Conservation (phyloP, 352 stramenopile genomes). For the Phytophthora cactorum region DNA sequence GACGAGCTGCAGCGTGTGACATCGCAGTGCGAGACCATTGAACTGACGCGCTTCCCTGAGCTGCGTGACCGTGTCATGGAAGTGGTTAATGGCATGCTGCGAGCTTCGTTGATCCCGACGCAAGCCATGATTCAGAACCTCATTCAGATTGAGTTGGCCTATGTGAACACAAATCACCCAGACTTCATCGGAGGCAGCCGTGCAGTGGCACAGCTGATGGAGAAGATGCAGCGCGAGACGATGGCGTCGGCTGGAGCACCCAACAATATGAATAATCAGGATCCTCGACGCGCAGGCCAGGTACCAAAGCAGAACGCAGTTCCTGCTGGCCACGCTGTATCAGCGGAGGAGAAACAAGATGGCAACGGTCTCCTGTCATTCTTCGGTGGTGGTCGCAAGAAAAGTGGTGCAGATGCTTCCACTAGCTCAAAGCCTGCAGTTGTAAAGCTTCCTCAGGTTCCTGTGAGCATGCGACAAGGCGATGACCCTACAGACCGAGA, state of each 20-base stretch:
- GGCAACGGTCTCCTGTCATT: conserved; percentile 73
- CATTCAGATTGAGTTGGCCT: conserved; percentile 98
- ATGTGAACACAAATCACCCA: conserved; percentile 99
- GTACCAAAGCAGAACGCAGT: conserved; percentile 30
- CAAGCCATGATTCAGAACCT: conserved; percentile 98
- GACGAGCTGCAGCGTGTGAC: conserved; percentile 98
- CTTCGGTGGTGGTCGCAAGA: conserved; percentile 76
- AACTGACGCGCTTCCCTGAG: conserved; percentile 95
- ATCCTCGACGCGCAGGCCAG: conserved; percentile 53
- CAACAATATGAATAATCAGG: conserved; percentile 55
- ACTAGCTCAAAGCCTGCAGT: conserved; percentile 60
- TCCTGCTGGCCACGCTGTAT: conserved; percentile 21
- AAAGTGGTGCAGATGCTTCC: conserved; percentile 37
- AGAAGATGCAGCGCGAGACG: conserved; percentile 92
- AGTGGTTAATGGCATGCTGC: conserved; percentile 91
- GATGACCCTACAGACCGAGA: conserved; percentile 96
- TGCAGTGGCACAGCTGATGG: conserved; percentile 95
- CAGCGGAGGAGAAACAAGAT: conserved; percentile 64
- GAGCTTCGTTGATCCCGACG: conserved; percentile 77
- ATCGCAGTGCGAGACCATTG: conserved; percentile 94
- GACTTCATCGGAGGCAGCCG: conserved; percentile 98
- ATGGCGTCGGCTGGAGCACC: conserved; percentile 46
- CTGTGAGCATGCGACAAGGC: conserved; percentile 95
- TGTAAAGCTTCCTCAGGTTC: conserved; percentile 96
- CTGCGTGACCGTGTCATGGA: conserved; percentile 96